Evolutionary conservation across 306 rosid species (phyloP), one percentile per base, ranked within the genome.

Genomic region (Rosa multiflora): DNA sequence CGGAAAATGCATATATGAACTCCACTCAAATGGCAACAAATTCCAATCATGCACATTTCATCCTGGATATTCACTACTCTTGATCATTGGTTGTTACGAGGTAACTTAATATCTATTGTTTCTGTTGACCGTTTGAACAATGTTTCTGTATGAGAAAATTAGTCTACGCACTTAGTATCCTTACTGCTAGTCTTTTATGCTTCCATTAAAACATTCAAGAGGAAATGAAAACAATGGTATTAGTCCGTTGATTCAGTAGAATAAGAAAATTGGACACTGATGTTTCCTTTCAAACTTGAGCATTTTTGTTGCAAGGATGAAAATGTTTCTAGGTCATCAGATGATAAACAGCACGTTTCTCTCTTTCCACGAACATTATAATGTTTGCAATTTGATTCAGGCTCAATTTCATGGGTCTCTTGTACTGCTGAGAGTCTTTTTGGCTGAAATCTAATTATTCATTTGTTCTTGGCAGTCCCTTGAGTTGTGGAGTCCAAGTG

Each of bases 41-140:
- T 91, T 89, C 73, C 91, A 83, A 17, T 89, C 92, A 2, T 86
- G 96, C 89, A 67, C 83, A 73, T 89, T 89, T 85, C 91, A 91
- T 83, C 91, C 91, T 1, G 76, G 52, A 78, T 76, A 86, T 78
- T 29, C 11, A 11, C 74, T 78, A 58, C 87, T 88, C 75, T 75
- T 89, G 80, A 69, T 86, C 48, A 75, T 91, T 68, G 96, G 93
- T 40, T 83, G 96, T 83, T 80, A 86, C 68, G 78, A 85, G 96
- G 96, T 89, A 88, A 73, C 12, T 56, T 42, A 7, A 42, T 21
- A 4, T 2, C 14, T 21, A 58, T 42, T 42, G 35, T 58, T 44
- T 29, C 53, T 7, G 5, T 20, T 59, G 42, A 75, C 52, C 37
- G 23, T 20, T 68, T 23, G 43, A 17, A 21, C 37, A 10, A 37